Evolutionary conservation across 2,329 filamentous ascomycete species (phyloP).

Genomic region (Phialophora chinensis): DNA sequence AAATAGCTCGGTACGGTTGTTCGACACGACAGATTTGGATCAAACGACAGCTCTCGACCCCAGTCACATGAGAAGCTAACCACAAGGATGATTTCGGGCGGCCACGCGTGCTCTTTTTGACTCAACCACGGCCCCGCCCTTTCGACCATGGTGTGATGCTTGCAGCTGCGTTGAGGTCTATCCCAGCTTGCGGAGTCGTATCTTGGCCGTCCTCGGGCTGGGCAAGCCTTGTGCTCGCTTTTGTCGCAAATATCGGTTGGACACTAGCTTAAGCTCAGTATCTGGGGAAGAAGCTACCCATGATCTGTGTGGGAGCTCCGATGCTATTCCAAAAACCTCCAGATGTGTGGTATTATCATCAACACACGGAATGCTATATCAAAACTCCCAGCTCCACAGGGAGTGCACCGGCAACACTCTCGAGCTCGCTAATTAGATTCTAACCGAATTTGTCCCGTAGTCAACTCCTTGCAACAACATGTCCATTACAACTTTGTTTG

Average conservation of each 20-base stretch:
- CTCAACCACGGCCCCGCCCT: neutral
- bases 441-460: neutral
- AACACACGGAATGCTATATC: neutral
- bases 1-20: neutral
- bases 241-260: neutral
- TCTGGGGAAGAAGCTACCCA: neutral
- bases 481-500: slow-evolving; percentile 20
- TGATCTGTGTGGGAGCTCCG: neutral
- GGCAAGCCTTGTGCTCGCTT: neutral
- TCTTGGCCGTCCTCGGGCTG: neutral
- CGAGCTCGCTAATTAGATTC: neutral
- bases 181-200: neutral
- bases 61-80: neutral
- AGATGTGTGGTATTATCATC: neutral
- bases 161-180: neutral
- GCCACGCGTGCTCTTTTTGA: neutral
- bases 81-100: neutral
- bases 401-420: neutral
- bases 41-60: neutral
- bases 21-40: neutral
- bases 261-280: neutral
- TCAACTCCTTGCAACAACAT: neutral
- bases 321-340: neutral
- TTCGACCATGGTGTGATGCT: neutral
- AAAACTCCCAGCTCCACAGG: neutral